Evolutionary conservation across 2,329 filamentous ascomycete species (phyloP).

Genomic region (Fusarium nanum): DNA sequence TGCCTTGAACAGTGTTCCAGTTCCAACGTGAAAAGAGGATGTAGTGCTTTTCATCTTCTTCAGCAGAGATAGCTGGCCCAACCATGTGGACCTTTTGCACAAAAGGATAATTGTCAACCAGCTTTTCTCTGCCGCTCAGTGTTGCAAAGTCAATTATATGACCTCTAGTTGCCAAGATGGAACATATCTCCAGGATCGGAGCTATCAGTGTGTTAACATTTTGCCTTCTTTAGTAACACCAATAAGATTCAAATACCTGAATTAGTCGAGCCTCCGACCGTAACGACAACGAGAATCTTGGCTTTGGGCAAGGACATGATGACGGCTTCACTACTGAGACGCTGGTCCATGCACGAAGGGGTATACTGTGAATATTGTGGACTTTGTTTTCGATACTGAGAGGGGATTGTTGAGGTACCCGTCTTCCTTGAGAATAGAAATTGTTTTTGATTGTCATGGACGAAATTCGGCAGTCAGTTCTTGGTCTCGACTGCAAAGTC

Average conservation of each 20-base stretch:
- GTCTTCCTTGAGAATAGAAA: no score
- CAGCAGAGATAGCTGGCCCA: neutral
- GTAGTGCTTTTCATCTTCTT: slow-evolving; percentile 4
- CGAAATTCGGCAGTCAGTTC: no score
- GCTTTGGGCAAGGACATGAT: no score
- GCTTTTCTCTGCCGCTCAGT: neutral
- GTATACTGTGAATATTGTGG: no score
- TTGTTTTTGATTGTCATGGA: no score
- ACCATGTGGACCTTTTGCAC: neutral
- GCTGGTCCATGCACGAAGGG: no score
- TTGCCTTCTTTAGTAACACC: no score
- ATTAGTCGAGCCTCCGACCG: neutral
- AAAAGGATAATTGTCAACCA: neutral
- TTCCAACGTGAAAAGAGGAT: slow-evolving; percentile 1
- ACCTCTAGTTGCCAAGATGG: neutral
- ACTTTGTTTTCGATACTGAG: no score
- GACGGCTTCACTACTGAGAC: no score
- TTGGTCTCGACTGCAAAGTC: no score
- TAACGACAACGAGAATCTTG: neutral
- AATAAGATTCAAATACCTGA: neutral
- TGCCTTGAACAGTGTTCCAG: neutral
- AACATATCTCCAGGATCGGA: slow-evolving; percentile 3
- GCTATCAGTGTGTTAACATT: neutral
- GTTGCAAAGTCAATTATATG: slow-evolving; percentile 17
- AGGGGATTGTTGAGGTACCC: no score